phyloP scores from a whole-genome alignment of 306 rosid genomes.

The Quercus wislizeni region DNA sequence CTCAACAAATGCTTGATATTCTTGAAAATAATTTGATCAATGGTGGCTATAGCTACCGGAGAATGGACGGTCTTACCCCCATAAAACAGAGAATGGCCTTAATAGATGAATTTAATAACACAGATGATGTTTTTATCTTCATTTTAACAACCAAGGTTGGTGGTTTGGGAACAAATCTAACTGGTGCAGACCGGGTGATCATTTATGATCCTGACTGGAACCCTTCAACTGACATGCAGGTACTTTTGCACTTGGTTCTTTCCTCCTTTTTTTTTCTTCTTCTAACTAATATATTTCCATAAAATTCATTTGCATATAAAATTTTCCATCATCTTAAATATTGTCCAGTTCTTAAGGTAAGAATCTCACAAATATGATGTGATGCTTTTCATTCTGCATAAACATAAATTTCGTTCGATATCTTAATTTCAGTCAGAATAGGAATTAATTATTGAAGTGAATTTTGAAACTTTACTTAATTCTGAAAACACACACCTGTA shows the following conservation, averaged over 20 bases:
- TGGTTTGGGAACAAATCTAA: conserved; percentile 94
- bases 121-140: conserved; percentile 73
- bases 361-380: not conserved
- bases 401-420: conserved; percentile 10
- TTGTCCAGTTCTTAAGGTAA: not conserved
- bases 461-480: conserved; percentile 1
- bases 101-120: conserved; percentile 89
- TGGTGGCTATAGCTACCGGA: conserved; percentile 64
- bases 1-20: conserved; percentile 96
- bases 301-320: conserved; percentile 1
- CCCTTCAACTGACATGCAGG: conserved; percentile 98
- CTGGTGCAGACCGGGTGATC: conserved; percentile 93
- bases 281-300: conserved; percentile 7
- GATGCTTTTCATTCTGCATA: conserved; percentile 9
- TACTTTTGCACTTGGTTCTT: conserved; percentile 13
- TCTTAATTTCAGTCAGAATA: conserved; percentile 18
- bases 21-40: conserved; percentile 60
- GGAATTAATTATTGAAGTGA: conserved; percentile 10
- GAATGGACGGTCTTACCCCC: conserved; percentile 97
- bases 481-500: conserved; percentile 13
- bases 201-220: conserved; percentile 98
- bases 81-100: conserved; percentile 93
- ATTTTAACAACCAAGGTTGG: conserved; percentile 96
- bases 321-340: conserved; percentile 10
- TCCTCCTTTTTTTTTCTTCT: not conserved